Conservation (phyloP, 176 grass and related monocot species). For the Ampelocalamus luodianensis region DNA sequence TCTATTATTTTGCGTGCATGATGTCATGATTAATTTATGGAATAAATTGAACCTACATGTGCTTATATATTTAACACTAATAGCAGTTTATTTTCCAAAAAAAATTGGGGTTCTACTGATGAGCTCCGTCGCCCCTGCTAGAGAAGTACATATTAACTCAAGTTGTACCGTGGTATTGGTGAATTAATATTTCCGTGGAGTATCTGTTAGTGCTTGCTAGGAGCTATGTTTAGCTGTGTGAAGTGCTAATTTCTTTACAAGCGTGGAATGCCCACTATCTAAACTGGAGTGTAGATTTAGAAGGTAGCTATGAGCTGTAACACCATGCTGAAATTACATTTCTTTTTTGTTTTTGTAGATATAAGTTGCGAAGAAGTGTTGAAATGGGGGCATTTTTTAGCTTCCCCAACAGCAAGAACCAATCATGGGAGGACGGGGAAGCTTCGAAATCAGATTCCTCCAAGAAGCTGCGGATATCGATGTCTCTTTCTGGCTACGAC, state of each 20-base stretch:
- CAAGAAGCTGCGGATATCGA: constrained; percentile 55
- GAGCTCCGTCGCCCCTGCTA: background rate
- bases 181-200: background rate
- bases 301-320: background rate
- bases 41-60: no score
- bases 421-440: constrained; percentile 35
- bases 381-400: constrained; percentile 67
- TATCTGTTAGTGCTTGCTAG: background rate
- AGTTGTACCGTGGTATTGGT: background rate
- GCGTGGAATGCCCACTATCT: background rate
- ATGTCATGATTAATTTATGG: no score
- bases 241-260: background rate
- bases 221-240: background rate
- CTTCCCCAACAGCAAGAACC: constrained; percentile 45
- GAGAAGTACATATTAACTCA: background rate
- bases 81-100: no score
- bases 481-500: background rate
- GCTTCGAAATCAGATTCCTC: constrained; percentile 41
- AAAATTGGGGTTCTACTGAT: no score
- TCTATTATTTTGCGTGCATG: no score
- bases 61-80: no score
- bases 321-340: background rate
- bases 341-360: constrained; percentile 4
- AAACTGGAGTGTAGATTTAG: background rate
- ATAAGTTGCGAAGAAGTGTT: background rate